phyloP scores from a whole-genome alignment of 2,329 filamentous ascomycete genomes.

The Neonectria magnoliae region DNA sequence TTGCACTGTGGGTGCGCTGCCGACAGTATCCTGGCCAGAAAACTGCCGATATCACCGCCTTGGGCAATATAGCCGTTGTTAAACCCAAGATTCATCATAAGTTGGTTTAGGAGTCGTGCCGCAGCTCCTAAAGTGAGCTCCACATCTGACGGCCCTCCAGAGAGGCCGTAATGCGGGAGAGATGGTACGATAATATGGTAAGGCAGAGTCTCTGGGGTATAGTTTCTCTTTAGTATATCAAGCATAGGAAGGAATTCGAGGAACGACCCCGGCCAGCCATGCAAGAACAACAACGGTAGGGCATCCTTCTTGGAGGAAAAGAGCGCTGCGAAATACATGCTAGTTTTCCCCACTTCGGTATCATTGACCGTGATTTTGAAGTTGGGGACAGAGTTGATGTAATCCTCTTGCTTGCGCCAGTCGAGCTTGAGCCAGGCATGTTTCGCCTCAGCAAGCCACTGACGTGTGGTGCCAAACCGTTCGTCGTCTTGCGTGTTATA shows the following conservation, averaged over 20 bases:
- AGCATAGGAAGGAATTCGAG: conserved; percentile 13
- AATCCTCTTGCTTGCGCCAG: neutral
- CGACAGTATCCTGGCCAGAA: neutral
- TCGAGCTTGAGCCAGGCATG: conserved; percentile 1
- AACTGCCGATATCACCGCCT: conserved; percentile 62
- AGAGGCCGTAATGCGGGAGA: conserved; percentile 64
- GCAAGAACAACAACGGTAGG: conserved; percentile 60
- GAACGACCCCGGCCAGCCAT: conserved; percentile 61
- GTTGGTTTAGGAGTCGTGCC: conserved; percentile 57
- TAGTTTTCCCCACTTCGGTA: neutral
- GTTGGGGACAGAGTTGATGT: conserved; percentile 9
- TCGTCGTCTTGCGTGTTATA: conserved; percentile 23
- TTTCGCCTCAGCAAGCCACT: conserved; percentile 1
- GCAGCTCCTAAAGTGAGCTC: neutral
- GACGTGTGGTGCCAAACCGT: neutral
- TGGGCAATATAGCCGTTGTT: conserved; percentile 60
- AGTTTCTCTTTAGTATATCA: conserved; percentile 45
- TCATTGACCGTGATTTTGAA: neutral
- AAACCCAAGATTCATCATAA: conserved; percentile 65
- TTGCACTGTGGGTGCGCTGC: neutral
- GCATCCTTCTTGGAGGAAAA: conserved; percentile 63
- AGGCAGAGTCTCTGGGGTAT: conserved; percentile 60
- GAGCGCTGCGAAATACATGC: conserved; percentile 64
- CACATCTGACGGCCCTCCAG: conserved; percentile 32
- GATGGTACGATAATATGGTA: conserved; percentile 68